Percentiles rank a stretch among this genome's conserved stretches.
These are phyloP conservation scores for Pleurotus tuoliensis DNA, from an alignment of 768 basidiomycete species.

Conservation along the genomic window DNA sequence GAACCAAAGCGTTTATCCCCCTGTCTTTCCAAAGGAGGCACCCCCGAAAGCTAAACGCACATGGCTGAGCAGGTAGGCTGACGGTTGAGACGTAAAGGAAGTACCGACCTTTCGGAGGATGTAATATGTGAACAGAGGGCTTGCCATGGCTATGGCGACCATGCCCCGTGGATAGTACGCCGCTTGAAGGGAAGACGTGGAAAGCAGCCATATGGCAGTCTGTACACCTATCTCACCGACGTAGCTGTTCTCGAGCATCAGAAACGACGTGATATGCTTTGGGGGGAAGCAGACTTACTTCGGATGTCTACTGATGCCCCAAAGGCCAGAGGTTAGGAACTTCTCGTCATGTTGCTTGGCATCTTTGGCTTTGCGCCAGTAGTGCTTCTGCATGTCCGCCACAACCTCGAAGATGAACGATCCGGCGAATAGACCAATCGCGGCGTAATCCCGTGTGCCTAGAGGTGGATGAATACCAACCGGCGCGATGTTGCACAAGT, in stretches of 20 bases:
- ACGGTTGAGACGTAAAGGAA: background rate
- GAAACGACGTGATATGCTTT: background rate
- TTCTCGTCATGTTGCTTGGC: slow-evolving; percentile 64
- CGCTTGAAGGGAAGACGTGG: slow-evolving; percentile 43
- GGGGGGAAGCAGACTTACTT: slow-evolving; percentile 43
- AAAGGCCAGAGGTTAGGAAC: slow-evolving; percentile 67
- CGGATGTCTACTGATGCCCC: slow-evolving; percentile 66
- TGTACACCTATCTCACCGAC: slow-evolving; percentile 70
- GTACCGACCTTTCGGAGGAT: slow-evolving; percentile 47
- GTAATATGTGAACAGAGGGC: slow-evolving; percentile 63
- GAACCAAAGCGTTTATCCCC: slow-evolving; percentile 53
- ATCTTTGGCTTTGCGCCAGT: slow-evolving; percentile 57
- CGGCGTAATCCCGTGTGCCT: slow-evolving; percentile 48
- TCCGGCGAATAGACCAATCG: slow-evolving; percentile 46
- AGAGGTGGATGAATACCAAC: slow-evolving; percentile 45
- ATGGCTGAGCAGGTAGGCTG: background rate
- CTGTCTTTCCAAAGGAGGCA: slow-evolving; percentile 63
- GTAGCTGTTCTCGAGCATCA: slow-evolving; percentile 40
- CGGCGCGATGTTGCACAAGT: slow-evolving; percentile 56
- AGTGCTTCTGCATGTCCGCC: slow-evolving; percentile 62
- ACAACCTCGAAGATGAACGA: slow-evolving; percentile 60
- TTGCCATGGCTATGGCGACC: slow-evolving; percentile 43
- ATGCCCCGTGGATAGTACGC: slow-evolving; percentile 41
- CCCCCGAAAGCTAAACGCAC: slow-evolving; percentile 49
- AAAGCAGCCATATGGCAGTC: slow-evolving; percentile 61